Evolutionary conservation across 1,139 yeast genomes (phyloP).

Genomic region (Sugiyamaella paludigena): DNA sequence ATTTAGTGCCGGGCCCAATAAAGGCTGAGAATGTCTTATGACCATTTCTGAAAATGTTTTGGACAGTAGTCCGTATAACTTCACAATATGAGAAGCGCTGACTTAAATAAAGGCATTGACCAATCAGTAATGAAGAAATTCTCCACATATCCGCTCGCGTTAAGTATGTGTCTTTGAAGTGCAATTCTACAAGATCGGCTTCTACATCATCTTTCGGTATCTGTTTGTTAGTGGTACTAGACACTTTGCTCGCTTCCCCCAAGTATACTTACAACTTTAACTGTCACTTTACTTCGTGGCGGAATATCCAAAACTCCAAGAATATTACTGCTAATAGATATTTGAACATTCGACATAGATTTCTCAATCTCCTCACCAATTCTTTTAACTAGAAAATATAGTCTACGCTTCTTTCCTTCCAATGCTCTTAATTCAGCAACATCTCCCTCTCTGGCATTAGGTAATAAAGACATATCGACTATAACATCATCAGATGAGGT

Average conservation of each 20-base stretch:
- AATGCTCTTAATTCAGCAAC: conserved; percentile 60
- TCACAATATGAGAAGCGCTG: conserved; percentile 66
- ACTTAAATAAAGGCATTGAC: conserved; percentile 62
- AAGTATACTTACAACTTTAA: conserved; percentile 48
- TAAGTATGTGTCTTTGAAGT: conserved; percentile 74
- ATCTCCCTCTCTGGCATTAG: conserved; percentile 68
- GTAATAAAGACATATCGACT: conserved; percentile 56
- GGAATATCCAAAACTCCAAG: conserved; percentile 64
- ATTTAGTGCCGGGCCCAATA: conserved; percentile 69
- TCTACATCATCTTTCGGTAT: conserved; percentile 48
- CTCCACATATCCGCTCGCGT: conserved; percentile 96
- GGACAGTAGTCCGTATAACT: conserved; percentile 61
- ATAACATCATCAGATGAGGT: conserved; percentile 57
- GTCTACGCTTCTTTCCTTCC: conserved; percentile 36
- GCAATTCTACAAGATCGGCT: conserved; percentile 80
- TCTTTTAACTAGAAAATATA: conserved; percentile 47
- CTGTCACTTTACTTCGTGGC: conserved; percentile 59
- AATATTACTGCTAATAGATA: conserved; percentile 62
- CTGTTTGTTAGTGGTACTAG: conserved; percentile 5
- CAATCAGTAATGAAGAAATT: conserved; percentile 59
- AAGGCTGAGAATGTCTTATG: conserved; percentile 52
- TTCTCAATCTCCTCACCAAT: conserved; percentile 37
- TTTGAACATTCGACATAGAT: conserved; percentile 35
- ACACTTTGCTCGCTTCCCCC: conserved; percentile 1
- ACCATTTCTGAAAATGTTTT: conserved; percentile 70